Base-by-base conservation (phyloP, 495 filamentous ascomycete genomes). In the Daldinia vernicosa region DNA sequence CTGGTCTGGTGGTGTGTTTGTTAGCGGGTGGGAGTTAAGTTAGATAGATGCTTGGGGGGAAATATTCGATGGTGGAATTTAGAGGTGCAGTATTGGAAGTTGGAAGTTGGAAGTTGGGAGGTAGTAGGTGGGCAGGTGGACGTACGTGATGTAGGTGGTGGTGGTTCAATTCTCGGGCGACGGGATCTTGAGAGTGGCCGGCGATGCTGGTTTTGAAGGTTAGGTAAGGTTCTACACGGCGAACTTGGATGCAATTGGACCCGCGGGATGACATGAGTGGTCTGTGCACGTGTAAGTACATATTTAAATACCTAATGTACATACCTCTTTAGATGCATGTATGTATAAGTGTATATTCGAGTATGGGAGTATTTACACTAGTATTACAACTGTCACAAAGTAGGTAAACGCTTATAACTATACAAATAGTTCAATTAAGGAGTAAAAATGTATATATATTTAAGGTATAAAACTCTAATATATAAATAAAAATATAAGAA, bases 101-200 rank as follows among this genome's bases (percentile, higher is more conserved):
- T 30, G 43, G 19, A 6, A 6, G 12, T 11, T 28, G 33, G 22
- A 8, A 30, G 26, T 32, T 1, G n/a, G n/a, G 1, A 8, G 51
- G n/a, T 11, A 32, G 15, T 37, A 24, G 35, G 33, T 24, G 51
- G 28, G 50, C 1, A 14, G 33, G 28, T 37, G 26, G 26, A 33
- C 32, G 6, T 33, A 33, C 32, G 22, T n/a, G 28, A 27, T 32
- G 22, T 35, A 12, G 33, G 37, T 53, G 33, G 26, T 55, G 33
- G 33, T 40, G 47, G 35, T 61, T 69, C 59, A 56, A 74, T 72
- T 73, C 2, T 26, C 14, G 32, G 63, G n/a, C 53, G 69, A 22
- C 35, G 40, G 66, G 55, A 43, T 71, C 32, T 52, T 37, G 54
- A 53, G 35, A 37, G 17, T 66, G 30, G 58, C 30, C 45, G 63